Base-by-base conservation (phyloP, 1,139 yeast species). In the Blastobotrys illinoisensis region DNA sequence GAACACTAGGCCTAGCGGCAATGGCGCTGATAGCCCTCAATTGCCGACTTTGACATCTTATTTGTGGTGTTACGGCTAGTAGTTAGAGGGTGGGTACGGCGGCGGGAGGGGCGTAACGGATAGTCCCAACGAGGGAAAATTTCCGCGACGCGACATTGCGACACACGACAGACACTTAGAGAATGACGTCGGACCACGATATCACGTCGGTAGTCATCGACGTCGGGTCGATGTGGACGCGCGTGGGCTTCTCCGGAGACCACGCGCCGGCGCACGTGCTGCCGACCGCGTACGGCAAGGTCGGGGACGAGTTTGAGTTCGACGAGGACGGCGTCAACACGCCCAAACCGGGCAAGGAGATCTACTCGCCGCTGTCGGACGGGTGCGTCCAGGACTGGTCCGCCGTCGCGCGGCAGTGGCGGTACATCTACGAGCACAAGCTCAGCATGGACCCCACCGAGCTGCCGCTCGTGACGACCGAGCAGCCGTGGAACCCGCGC, bases 191-290 rank as follows among this genome's bases (percentile, higher is more conserved):
- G 45, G 63, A 67, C 13, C 72, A 67, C 54, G 75, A 72, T 54
- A 69, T 93, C 60, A 85, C 93, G 57, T 96, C 98, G 46, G 78
- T 93, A n/a, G 96, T 95, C 46, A 77, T 93, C 46, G 99, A 93
- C 68, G 90, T 95, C 1, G 98, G 99, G 28, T 85, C 97, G 9
- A 81, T 79, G 58, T 74, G 81, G 58, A 90, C 97, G 9, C 82
- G 95, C 56, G 83, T 88, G 26, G 99, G 99, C 1, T 89, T 82
- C 67, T 93, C 98, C 2, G 99, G 99, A 16, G 95, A 91, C 59
- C 96, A 89, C 65, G 77, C 81, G 57, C 99, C 99, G 13, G 82
- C 85, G 58, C 74, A 85, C 9, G 80, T 86, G 24, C 72, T 86
- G 7, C 91, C 97, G 2, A 87, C 97, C 1, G 68, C 62, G 19